Percentiles rank a stretch among this genome's conserved stretches.
Evolutionary conservation across 78 protist species (phyloP).

Genomic region (Dictyostelium firmibasis): DNA sequence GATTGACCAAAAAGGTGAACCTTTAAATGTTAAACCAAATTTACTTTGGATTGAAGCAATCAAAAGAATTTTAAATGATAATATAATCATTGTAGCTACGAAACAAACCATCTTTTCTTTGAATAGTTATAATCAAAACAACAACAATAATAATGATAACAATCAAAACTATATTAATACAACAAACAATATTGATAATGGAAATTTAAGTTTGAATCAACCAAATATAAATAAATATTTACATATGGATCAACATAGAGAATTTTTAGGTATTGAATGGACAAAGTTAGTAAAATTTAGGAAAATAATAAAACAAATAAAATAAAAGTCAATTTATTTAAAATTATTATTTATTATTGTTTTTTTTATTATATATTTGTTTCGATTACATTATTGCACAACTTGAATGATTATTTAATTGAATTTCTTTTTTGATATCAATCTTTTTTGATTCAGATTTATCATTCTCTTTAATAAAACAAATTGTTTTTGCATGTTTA

Average conservation of each 20-base stretch:
- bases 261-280: constrained; percentile 40
- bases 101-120: constrained; percentile 49
- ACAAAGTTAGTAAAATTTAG: constrained; percentile 29
- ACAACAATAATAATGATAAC: background rate
- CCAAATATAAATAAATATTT: background rate
- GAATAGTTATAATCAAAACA: background rate
- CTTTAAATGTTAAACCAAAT: background rate
- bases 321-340: no score
- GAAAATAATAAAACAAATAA: background rate
- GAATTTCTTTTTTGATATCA: no score
- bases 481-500: no score
- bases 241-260: constrained; percentile 6
- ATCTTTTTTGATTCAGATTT: no score
- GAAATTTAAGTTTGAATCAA: background rate
- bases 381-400: no score
- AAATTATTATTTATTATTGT: no score
- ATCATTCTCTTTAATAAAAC: no score
- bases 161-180: background rate
- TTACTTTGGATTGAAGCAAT: constrained; percentile 1
- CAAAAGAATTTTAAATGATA: background rate
- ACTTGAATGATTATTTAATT: no score
- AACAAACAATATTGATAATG: background rate
- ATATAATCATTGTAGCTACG: background rate
- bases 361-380: no score
- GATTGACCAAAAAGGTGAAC: constrained; percentile 58